Percentiles rank a stretch among this genome's conserved stretches.
Conservation (phyloP, 2,329 filamentous ascomycete species). For the Thelonectria rubi region DNA sequence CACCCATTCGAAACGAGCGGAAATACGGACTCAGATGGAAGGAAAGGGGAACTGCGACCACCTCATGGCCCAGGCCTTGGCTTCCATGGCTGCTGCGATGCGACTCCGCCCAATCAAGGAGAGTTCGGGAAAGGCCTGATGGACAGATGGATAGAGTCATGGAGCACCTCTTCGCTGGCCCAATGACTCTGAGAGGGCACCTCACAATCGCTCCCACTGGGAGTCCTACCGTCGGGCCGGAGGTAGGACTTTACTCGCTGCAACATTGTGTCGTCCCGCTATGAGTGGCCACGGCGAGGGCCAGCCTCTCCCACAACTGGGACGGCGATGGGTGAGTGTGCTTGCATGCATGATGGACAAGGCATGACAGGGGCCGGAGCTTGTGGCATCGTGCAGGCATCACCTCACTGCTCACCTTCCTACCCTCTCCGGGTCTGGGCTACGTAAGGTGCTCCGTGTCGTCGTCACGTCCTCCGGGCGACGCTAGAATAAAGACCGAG, state of each 20-base stretch:
- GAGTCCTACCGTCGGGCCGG: constrained; percentile 21
- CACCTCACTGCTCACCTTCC: constrained; percentile 23
- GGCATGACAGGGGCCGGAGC: constrained; percentile 30
- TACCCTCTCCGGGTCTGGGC: constrained; percentile 1
- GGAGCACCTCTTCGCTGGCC: neutral
- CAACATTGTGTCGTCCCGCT: neutral
- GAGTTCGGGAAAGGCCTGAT: too few relatives aligned
- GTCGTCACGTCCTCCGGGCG: constrained; percentile 10
- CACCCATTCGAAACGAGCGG: constrained; percentile 5
- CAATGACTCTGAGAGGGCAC: neutral
- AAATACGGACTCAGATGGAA: constrained; percentile 9
- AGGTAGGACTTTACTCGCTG: constrained; percentile 23
- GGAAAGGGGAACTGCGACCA: constrained; percentile 9
- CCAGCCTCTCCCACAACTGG: constrained; percentile 26
- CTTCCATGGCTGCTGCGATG: too few relatives aligned
- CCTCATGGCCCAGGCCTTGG: neutral
- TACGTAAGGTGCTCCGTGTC: constrained; percentile 25
- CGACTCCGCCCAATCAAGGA: too few relatives aligned
- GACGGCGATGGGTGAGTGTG: constrained; percentile 32
- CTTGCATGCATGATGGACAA: constrained; percentile 39
- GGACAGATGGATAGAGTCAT: too few relatives aligned
- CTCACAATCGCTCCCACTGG: too few relatives aligned
- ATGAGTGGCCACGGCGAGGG: constrained; percentile 1
- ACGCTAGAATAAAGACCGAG: constrained; percentile 16
- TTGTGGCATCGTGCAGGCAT: constrained; percentile 34